Evolutionary conservation across 345 rosid species (phyloP).

Genomic region (Salix koriyanagi): DNA sequence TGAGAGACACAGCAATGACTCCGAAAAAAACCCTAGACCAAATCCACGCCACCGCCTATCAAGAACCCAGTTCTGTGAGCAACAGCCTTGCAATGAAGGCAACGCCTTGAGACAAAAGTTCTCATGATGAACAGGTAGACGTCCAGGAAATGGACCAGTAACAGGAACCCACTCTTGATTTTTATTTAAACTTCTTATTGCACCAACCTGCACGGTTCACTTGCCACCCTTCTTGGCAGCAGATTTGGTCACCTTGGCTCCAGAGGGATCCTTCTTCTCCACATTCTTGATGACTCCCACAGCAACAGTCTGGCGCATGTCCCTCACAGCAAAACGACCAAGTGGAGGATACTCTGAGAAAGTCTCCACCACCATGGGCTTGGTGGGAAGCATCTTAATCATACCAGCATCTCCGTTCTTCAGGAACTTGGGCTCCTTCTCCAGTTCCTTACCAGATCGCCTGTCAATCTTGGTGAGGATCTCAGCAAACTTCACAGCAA

Average conservation of each 20-base stretch:
- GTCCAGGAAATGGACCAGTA: background rate
- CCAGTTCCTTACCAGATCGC: slow-evolving; percentile 74
- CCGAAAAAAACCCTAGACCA: background rate
- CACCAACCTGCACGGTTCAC: slow-evolving; percentile 38
- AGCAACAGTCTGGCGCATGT: slow-evolving; percentile 88
- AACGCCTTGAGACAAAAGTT: background rate
- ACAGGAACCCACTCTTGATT: background rate
- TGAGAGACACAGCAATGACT: background rate
- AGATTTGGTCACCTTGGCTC: slow-evolving; percentile 82
- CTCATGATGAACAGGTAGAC: background rate
- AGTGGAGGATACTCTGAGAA: slow-evolving; percentile 74
- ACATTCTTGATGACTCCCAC: slow-evolving; percentile 82
- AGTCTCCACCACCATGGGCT: slow-evolving; percentile 91
- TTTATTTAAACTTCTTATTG: background rate
- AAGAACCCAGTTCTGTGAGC: slow-evolving; percentile 21
- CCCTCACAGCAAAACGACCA: slow-evolving; percentile 84
- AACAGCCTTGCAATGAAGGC: background rate
- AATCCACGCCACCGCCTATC: slow-evolving; percentile 18
- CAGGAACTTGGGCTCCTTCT: slow-evolving; percentile 81
- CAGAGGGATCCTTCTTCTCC: slow-evolving; percentile 75
- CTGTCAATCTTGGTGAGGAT: slow-evolving; percentile 67
- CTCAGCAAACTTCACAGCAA: slow-evolving; percentile 71
- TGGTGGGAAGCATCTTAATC: slow-evolving; percentile 83
- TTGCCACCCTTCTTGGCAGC: slow-evolving; percentile 78
- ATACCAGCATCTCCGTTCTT: slow-evolving; percentile 80